phyloP scores from a whole-genome alignment of 108 stramenopile species.

The Thalassiosira profunda region DNA sequence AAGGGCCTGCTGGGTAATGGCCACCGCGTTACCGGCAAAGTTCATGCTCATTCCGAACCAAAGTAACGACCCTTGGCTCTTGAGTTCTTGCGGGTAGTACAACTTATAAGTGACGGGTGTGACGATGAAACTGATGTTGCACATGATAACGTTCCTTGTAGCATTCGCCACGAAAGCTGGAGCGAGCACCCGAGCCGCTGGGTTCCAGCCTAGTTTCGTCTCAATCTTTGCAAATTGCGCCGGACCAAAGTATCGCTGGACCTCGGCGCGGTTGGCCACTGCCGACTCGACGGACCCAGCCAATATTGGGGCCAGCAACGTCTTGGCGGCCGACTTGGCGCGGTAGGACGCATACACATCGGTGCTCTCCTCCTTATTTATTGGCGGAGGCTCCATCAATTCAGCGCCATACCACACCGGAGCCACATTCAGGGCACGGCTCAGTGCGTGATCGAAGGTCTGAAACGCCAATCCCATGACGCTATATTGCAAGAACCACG shows the following conservation, averaged over 20 bases:
- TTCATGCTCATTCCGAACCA: slow-evolving; percentile 80
- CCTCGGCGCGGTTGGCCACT: slow-evolving; percentile 80
- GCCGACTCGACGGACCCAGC: slow-evolving; percentile 60
- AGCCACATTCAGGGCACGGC: slow-evolving; percentile 43
- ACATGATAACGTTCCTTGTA: slow-evolving; percentile 68
- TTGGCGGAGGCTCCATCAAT: slow-evolving; percentile 58
- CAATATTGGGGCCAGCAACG: slow-evolving; percentile 54
- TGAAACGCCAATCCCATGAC: slow-evolving; percentile 84
- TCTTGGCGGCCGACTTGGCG: slow-evolving; percentile 40
- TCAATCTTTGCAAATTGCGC: slow-evolving; percentile 54
- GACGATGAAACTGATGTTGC: slow-evolving; percentile 62
- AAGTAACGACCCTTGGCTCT: slow-evolving; percentile 60
- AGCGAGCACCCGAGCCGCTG: slow-evolving; percentile 31
- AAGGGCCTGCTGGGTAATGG: slow-evolving; percentile 83
- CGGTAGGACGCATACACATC: slow-evolving; percentile 16
- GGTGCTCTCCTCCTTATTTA: background rate
- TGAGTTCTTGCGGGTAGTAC: slow-evolving; percentile 78
- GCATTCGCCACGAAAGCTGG: slow-evolving; percentile 54
- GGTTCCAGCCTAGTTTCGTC: slow-evolving; percentile 28
- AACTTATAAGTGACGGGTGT: slow-evolving; percentile 74
- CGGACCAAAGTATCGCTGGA: slow-evolving; percentile 72
- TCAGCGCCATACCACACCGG: slow-evolving; percentile 70
- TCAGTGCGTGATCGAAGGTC: slow-evolving; percentile 60
- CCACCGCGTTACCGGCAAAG: slow-evolving; percentile 72
- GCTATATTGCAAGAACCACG: slow-evolving; percentile 82